Conservation (phyloP, 1,139 yeast species). For the Candida frijolesensis region DNA sequence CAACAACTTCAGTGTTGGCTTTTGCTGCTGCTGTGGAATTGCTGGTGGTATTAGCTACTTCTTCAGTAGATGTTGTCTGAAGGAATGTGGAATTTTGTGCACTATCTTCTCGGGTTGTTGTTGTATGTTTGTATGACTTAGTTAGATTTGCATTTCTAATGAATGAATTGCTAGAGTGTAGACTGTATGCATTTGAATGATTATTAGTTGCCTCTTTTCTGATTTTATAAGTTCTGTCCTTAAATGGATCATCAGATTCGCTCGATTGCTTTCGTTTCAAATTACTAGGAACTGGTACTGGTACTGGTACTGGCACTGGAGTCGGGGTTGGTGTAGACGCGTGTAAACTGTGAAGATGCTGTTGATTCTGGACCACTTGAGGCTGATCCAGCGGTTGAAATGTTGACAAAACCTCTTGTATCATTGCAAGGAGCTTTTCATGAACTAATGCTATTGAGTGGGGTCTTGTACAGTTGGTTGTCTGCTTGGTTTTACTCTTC, state of each 20-base stretch:
- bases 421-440: not conserved
- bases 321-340: slow-evolving; percentile 7
- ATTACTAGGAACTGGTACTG: not conserved
- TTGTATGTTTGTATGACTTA: slow-evolving; percentile 7
- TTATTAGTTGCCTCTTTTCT: not conserved
- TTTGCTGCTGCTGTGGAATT: slow-evolving; percentile 1
- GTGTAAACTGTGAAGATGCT: slow-evolving; percentile 4
- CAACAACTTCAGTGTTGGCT: not conserved
- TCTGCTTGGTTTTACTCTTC: not conserved
- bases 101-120: not conserved
- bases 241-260: slow-evolving; percentile 30
- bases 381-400: slow-evolving; percentile 7
- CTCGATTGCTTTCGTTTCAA: slow-evolving; percentile 19
- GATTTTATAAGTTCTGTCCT: slow-evolving; percentile 21
- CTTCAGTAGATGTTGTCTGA: slow-evolving; percentile 4
- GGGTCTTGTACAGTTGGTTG: not conserved
- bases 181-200: not conserved
- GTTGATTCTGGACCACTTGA: not conserved
- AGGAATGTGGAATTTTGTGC: slow-evolving; percentile 1
- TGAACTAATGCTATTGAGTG: no score
- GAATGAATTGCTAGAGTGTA: slow-evolving; percentile 7
- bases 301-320: not conserved
- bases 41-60: not conserved
- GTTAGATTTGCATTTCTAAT: slow-evolving; percentile 12
- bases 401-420: slow-evolving; percentile 1